These are phyloP conservation scores for Penicillium sp. DNA, from an alignment of 2,329 filamentous ascomycete species.

Conservation along the genomic window DNA sequence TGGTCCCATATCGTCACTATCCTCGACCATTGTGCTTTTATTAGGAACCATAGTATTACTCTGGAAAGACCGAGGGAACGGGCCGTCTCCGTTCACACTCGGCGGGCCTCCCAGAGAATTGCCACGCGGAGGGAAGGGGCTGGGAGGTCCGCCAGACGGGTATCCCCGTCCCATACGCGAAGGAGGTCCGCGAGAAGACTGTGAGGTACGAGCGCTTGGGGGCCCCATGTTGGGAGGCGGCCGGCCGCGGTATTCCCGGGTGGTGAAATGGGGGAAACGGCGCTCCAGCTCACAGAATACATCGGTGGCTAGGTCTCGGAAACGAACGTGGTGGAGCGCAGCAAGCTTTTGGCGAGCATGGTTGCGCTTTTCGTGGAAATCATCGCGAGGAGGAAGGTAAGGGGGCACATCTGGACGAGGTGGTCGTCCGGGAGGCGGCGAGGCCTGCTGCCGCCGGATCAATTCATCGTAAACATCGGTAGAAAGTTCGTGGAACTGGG, in stretches of 20 bases:
- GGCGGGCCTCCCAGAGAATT: conserved; percentile 44
- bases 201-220: conserved; percentile 44
- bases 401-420: conserved; percentile 56
- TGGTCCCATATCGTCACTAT: conserved; percentile 71
- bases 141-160: conserved; percentile 40
- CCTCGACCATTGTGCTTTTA: conserved; percentile 96
- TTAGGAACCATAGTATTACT: conserved; percentile 96
- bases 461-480: conserved; percentile 97
- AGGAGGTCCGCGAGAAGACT: conserved; percentile 37
- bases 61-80: conserved; percentile 84
- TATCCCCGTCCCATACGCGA: conserved; percentile 36
- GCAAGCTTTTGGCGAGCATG: conserved; percentile 95
- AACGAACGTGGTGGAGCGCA: conserved; percentile 80
- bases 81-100: conserved; percentile 63
- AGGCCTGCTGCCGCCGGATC: conserved; percentile 74
- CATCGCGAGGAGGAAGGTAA: conserved; percentile 78
- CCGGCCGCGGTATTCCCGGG: conserved; percentile 66
- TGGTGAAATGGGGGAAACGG: conserved; percentile 77
- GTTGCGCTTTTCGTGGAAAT: conserved; percentile 95
- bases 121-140: conserved; percentile 41
- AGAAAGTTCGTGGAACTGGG: conserved; percentile 96
- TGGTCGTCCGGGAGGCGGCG: conserved; percentile 45
- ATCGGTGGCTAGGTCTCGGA: conserved; percentile 89
- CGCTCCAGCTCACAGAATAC: conserved; percentile 94
- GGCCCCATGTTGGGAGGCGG: conserved; percentile 55